Percentiles rank a stretch among this genome's conserved stretches.
Conservation (phyloP, 352 stramenopile genomes). For the Phytophthora megakarya region DNA sequence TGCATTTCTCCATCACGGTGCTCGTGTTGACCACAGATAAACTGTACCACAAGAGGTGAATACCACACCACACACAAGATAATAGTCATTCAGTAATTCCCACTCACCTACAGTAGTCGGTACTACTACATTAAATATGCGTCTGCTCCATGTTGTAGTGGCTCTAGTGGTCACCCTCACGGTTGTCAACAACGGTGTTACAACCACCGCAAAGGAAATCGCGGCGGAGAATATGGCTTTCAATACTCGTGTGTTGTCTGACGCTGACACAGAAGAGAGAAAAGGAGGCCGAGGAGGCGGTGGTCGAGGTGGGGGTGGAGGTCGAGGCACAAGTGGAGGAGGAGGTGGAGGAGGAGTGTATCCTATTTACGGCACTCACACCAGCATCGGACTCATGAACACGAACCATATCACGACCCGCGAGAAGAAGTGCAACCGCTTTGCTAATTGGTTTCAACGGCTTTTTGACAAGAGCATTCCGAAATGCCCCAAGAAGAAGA, state of each 20-base stretch:
- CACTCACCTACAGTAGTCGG: too few relatives aligned
- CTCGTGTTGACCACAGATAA: too few relatives aligned
- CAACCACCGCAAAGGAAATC: background rate
- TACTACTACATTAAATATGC: too few relatives aligned
- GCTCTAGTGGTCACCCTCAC: too few relatives aligned
- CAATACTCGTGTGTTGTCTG: background rate
- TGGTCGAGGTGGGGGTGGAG: too few relatives aligned
- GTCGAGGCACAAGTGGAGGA: background rate
- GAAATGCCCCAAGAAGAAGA: conserved; percentile 14
- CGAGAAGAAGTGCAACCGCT: conserved; percentile 22
- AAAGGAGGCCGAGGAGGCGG: background rate
- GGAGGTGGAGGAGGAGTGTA: background rate
- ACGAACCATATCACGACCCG: background rate
- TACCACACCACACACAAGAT: too few relatives aligned
- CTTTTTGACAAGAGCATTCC: conserved; percentile 14
- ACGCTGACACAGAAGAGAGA: background rate
- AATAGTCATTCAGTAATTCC: too few relatives aligned
- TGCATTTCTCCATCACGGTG: too few relatives aligned
- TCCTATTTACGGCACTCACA: conserved; percentile 7
- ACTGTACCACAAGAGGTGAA: too few relatives aligned
- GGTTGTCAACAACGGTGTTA: background rate
- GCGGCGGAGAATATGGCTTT: too few relatives aligned
- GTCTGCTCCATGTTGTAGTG: too few relatives aligned
- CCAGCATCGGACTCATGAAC: background rate
- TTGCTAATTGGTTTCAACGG: conserved; percentile 16